Evolutionary conservation across 805 yeast species (phyloP).

Genomic region (Nakazawaea pomicola): DNA sequence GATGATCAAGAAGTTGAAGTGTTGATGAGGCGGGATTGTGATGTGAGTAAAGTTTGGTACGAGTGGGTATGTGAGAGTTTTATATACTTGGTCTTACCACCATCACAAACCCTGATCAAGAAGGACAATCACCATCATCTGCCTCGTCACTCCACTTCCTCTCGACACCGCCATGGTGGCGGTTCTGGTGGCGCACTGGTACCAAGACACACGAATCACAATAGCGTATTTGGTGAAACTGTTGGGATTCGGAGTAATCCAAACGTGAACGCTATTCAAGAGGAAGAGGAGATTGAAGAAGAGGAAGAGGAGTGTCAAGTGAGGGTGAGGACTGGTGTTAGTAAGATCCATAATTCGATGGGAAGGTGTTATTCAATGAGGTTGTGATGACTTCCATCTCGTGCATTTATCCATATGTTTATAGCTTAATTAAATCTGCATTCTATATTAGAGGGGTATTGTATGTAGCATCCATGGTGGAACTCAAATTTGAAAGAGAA

Average conservation of each 20-base stretch:
- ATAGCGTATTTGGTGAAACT: slow-evolving; percentile 13
- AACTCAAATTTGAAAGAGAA: no score
- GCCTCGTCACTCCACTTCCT: no score
- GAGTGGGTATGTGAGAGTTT: slow-evolving; percentile 60
- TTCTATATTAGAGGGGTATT: no score
- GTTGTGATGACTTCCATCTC: no score
- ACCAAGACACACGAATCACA: slow-evolving; percentile 18
- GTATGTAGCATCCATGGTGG: no score
- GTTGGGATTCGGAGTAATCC: not conserved
- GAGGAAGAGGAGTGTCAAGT: slow-evolving; percentile 33
- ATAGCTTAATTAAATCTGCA: no score
- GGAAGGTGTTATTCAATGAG: slow-evolving; percentile 27
- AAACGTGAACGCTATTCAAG: slow-evolving; percentile 11
- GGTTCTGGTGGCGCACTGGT: no score
- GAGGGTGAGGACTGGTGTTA: slow-evolving; percentile 36
- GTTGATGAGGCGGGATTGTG: slow-evolving; percentile 42
- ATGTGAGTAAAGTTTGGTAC: slow-evolving; percentile 47
- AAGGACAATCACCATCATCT: no score
- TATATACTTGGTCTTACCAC: slow-evolving; percentile 29
- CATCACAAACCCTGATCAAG: no score
- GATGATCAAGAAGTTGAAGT: slow-evolving; percentile 54
- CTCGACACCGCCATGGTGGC: no score
- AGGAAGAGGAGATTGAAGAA: slow-evolving; percentile 22
- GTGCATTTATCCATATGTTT: not conserved
- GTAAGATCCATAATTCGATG: slow-evolving; percentile 34